Evolutionary conservation across 192 early-diverging fungal genomes (phyloP), one percentile per base, ranked within the genome.

Genomic region (Coemansia aciculifera): DNA sequence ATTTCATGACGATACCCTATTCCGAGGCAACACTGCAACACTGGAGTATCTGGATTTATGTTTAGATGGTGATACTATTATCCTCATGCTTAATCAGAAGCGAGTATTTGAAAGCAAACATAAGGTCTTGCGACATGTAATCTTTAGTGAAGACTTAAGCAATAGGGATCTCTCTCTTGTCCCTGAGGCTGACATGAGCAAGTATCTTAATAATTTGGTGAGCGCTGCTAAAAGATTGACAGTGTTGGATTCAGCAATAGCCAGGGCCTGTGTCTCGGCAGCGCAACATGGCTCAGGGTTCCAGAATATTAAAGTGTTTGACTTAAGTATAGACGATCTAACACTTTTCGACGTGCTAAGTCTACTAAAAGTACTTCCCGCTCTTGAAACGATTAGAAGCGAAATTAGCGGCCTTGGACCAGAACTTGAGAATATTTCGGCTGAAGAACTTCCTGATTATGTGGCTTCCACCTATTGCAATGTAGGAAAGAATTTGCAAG

Each of bases 1-100:
- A 34, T 66, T 66, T 27, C 1, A 44, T 9, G 49, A 66, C 51
- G 64, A 65, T 38, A 37, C 38, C n/a, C 21, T 65, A 13, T 65
- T 65, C 12, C 48, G 49, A n/a, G 64, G 52, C 0, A 56, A 57
- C 51, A 31, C 24, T 29, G 48, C 38, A 2, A 57, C 64, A 0
- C 36, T 66, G 11, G 48, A 52, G 19, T 56, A 31, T 56, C 13
- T 66, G 9, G 5, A 59, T 3, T 31, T 59, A 0, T 5, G 17
- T 7, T 37, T 59, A 37, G 56, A 59, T 12, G 0, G n/a, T 59
- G 32, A 17, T 37, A 59, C 56, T n/a, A n/a, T n/a, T 19, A 17
- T 21, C 5, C 1, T 37, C 2, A 37, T 59, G 56, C 34, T 59
- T 3, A 36, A 37, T 37, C 2, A 17, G 15, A 37, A 4, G 1